Evolutionary conservation across 805 yeast species (phyloP), one percentile per base, ranked within the genome.

Genomic region (Scheffersomyces coipomensis): DNA sequence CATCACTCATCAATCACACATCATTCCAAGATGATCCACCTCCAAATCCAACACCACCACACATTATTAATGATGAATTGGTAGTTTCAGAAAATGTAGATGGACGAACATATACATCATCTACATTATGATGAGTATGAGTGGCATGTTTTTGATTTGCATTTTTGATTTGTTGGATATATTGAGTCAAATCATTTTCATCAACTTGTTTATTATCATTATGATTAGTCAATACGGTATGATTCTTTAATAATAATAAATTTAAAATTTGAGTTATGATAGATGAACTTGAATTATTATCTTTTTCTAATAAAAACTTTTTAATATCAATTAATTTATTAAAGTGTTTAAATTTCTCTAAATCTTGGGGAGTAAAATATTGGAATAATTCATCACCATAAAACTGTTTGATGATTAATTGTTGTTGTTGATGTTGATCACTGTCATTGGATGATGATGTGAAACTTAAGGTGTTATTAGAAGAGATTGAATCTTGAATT

Each of bases 381-480:
- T 47, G 43, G 34, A 62, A 48, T 29, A 62, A 42, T 19, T 62
- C 66, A 39, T 60, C 65, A 1, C 67, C 67, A 40, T 62, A 61
- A 38, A 62, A 62, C 26, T 45, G 46, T 37, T 38, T 18, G 42
- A 38, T 5, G 52, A 42, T 5, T 42, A 37, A 3, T 50, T 51
- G 27, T 45, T 24, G 23, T 44, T 39, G n/a, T 53, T 47, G 29
- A 13, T 15, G 17, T 27, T 27, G 8, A 27, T 11, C 18, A n/a
- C 18, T 13, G 5, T 6, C 17, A 9, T 9, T 21, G n/a, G 30
- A 13, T 8, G 17, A 27, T 13, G 30, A 27, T 13, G 30, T 27
- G 15, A 13, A n/a, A 5, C 18, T 27, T 5, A 27, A 7, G n/a
- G 30, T 27, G 10, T 27, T n/a, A 13, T 27, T 27, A 5, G 30